These are phyloP conservation scores for Grigorovia jiainica DNA, from an alignment of 805 yeast species.

Conservation along the genomic window DNA sequence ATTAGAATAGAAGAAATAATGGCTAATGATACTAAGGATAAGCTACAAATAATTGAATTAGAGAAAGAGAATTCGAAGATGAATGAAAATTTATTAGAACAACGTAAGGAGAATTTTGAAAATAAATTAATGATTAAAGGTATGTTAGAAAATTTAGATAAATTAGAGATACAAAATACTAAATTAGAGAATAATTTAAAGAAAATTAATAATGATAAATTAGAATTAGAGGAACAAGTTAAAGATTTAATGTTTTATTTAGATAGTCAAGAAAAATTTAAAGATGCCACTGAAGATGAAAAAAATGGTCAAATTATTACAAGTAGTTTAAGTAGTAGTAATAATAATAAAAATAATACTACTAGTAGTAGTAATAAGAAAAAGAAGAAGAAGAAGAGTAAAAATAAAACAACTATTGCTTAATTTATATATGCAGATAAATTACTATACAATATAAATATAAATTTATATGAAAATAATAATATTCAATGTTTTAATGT, in stretches of 20 bases:
- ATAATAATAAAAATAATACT: background rate
- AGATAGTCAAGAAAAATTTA: conserved; percentile 63
- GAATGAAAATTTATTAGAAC: conserved; percentile 10
- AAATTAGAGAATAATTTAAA: conserved; percentile 26
- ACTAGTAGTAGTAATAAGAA: conserved; percentile 4
- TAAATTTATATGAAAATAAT: too few relatives aligned
- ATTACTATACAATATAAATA: too few relatives aligned
- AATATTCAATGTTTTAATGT: too few relatives aligned
- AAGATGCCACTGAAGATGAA: conserved; percentile 61
- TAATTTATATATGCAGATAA: too few relatives aligned
- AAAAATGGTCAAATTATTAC: conserved; percentile 60
- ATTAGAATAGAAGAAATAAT: conserved; percentile 31
- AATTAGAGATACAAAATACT: conserved; percentile 34
- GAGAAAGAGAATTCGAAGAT: conserved; percentile 9
- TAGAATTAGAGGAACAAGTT: conserved; percentile 52
- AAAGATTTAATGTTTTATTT: conserved; percentile 73
- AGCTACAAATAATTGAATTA: conserved; percentile 8
- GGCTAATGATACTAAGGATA: conserved; percentile 21
- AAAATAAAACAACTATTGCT: conserved; percentile 1
- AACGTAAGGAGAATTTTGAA: conserved; percentile 16
- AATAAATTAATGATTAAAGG: conserved; percentile 35
- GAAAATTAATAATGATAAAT: conserved; percentile 31
- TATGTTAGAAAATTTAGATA: conserved; percentile 38
- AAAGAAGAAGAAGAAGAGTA: conserved; percentile 15
- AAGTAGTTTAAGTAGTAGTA: conserved; percentile 4